These are phyloP conservation scores for Coniella lustricola DNA, from an alignment of 2,329 filamentous ascomycete genomes.

Conservation along the genomic window DNA sequence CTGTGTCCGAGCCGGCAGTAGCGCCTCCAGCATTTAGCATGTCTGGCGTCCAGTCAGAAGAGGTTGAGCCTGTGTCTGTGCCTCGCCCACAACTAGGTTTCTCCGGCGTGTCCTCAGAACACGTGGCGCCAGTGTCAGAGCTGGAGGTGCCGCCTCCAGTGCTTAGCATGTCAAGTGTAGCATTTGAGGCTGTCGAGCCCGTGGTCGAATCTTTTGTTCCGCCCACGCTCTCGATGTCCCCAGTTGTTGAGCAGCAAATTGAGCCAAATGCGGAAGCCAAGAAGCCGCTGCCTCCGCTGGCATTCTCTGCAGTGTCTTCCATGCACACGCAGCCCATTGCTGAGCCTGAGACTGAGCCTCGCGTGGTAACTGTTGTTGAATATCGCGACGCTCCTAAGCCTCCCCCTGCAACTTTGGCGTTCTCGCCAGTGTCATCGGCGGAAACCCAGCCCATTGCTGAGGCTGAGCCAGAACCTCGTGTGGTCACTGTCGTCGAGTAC, in stretches of 20 bases:
- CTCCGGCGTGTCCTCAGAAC: constrained; percentile 23
- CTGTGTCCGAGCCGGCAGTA: constrained; percentile 18
- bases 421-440: constrained; percentile 13
- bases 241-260: constrained; percentile 12
- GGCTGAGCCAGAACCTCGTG: constrained; percentile 14
- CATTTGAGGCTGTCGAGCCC: constrained; percentile 20
- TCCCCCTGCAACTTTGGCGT: constrained; percentile 8
- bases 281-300: constrained; percentile 4
- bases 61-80: constrained; percentile 21
- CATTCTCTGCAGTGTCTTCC: constrained; percentile 12
- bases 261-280: constrained; percentile 15
- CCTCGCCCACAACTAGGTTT: constrained; percentile 27
- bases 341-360: constrained; percentile 7
- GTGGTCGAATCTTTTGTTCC: constrained; percentile 24
- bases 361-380: constrained; percentile 1
- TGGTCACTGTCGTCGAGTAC: constrained; percentile 17
- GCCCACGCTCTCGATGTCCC: constrained; percentile 16
- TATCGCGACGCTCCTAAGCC: constrained; percentile 6
- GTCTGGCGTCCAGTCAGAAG: constrained; percentile 17
- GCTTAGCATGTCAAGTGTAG: neutral
- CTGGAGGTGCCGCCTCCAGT: constrained; percentile 16
- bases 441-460: constrained; percentile 16
- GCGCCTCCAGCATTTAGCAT: constrained; percentile 15
- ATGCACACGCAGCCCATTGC: constrained; percentile 17
- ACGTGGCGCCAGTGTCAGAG: constrained; percentile 22